These are phyloP conservation scores for Colletotrichum paranaense DNA, from an alignment of 2,329 filamentous ascomycete species.

Conservation along the genomic window DNA sequence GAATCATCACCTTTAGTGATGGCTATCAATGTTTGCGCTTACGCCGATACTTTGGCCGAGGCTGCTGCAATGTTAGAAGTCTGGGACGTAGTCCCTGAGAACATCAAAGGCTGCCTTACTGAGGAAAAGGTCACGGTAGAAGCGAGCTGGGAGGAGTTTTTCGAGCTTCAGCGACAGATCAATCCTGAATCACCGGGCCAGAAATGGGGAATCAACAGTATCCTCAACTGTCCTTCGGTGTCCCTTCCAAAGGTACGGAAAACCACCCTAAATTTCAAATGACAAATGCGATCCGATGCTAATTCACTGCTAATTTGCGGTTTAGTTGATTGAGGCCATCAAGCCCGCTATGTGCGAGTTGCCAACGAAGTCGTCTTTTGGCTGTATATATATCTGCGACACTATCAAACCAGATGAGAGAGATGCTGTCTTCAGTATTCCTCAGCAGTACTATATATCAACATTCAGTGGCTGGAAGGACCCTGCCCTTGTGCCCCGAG, in stretches of 20 bases:
- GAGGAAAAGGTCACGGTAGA: neutral
- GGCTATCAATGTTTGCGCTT: neutral
- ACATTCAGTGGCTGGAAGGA: too few species aligned
- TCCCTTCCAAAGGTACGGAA: neutral
- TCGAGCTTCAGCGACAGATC: neutral
- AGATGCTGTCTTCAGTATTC: neutral
- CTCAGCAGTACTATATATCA: too few species aligned
- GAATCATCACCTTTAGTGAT: neutral
- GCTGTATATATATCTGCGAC: neutral
- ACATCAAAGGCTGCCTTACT: neutral
- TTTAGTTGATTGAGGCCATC: neutral
- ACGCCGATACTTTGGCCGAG: neutral
- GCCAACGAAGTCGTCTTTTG: neutral
- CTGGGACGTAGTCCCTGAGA: neutral
- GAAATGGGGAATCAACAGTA: neutral
- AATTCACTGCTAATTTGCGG: neutral
- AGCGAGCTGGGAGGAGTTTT: neutral
- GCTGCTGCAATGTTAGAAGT: neutral
- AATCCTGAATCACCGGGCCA: neutral
- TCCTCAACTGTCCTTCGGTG: neutral
- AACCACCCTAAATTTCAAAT: too few species aligned
- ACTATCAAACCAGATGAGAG: neutral
- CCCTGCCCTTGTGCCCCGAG: too few species aligned
- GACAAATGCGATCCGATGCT: neutral
- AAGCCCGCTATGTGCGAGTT: neutral